Evolutionary conservation across 2,329 filamentous ascomycete genomes (phyloP).

Genomic region (Rasamsonia emersonii): DNA sequence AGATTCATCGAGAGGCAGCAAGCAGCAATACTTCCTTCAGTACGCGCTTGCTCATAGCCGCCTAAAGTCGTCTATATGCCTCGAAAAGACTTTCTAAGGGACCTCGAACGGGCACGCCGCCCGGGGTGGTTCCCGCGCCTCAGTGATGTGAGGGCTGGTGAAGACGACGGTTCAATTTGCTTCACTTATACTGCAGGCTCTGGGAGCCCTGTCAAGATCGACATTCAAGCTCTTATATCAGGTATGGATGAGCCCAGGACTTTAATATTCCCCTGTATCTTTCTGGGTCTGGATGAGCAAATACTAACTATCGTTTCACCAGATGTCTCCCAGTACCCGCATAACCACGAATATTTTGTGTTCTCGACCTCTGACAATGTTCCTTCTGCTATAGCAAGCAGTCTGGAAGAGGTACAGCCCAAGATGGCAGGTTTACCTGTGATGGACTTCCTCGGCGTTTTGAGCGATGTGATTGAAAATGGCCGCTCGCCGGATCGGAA

Average conservation of each 20-base stretch:
- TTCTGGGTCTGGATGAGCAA: neutral
- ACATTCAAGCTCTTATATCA: slow-evolving; percentile 31
- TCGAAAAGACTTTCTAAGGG: slow-evolving; percentile 55
- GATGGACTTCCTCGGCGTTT: slow-evolving; percentile 39
- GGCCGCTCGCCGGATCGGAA: slow-evolving; percentile 13
- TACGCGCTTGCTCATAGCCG: too few species aligned
- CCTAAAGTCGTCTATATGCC: too few species aligned
- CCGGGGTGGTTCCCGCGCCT: slow-evolving; percentile 41
- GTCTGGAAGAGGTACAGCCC: slow-evolving; percentile 40
- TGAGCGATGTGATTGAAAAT: slow-evolving; percentile 33
- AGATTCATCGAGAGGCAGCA: too few species aligned
- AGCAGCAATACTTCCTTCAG: too few species aligned
- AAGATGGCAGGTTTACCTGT: slow-evolving; percentile 37
- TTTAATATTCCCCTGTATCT: neutral
- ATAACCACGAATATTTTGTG: slow-evolving; percentile 48
- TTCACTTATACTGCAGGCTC: slow-evolving; percentile 45
- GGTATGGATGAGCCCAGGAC: too few species aligned
- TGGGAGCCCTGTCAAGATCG: slow-evolving; percentile 18
- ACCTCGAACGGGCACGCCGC: slow-evolving; percentile 40
- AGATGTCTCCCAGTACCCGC: slow-evolving; percentile 55
- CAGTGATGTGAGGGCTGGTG: slow-evolving; percentile 48
- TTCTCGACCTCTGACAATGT: slow-evolving; percentile 42
- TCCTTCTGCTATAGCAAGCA: slow-evolving; percentile 17
- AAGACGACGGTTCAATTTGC: slow-evolving; percentile 63
- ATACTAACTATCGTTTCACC: slow-evolving; percentile 12